Evolutionary conservation across 495 filamentous ascomycete genomes (phyloP), one percentile per base, ranked within the genome.

Genomic region (Daldinia childiae): DNA sequence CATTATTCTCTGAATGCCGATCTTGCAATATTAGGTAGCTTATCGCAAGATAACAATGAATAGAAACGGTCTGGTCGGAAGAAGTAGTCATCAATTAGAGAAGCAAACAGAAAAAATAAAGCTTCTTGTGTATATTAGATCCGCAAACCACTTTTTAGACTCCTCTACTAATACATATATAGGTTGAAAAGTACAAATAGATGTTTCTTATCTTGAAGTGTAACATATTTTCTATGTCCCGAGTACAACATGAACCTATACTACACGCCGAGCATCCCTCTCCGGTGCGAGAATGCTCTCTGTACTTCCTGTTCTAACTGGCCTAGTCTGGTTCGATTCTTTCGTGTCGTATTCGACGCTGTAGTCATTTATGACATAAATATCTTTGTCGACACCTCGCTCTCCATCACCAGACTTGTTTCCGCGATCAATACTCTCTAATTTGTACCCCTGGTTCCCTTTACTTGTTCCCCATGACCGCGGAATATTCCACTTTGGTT

Each of bases 241-340:
- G 8, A 24, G 17, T 24, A 15, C 19, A 48, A 11, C 43, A 48
- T 11, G 4, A 15, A 58, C 24, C 32, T 19, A 67, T 17, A 55
- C 45, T 15, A 39, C 60, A n/a, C 60, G 48, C 9, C 24, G 15
- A 34, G 15, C 12, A 43, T 64, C 50, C 26, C 50, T 51, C 12
- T 64, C 34, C 19, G 50, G 32, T 32, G 34, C 34, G 17, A 55
- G 51, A 15, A 55, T 55, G 30, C 61, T 55, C 14, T 64, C 61
- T 27, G 51, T 56, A 27, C 50, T 64, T 2, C 51, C 24, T 32
- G 24, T 51, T 26, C 34, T 45, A 26, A 8, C 21, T 2, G 24
- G 30, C 1, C 11, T 6, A 4, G 19, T 3, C 19, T 5, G 43
- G 19, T 4, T 12, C 17, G 60, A 4, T n/a, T 8, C 14, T 17